Base-by-base conservation (phyloP, 2,329 filamentous ascomycete genomes). In the Sphaerulina populicola region DNA sequence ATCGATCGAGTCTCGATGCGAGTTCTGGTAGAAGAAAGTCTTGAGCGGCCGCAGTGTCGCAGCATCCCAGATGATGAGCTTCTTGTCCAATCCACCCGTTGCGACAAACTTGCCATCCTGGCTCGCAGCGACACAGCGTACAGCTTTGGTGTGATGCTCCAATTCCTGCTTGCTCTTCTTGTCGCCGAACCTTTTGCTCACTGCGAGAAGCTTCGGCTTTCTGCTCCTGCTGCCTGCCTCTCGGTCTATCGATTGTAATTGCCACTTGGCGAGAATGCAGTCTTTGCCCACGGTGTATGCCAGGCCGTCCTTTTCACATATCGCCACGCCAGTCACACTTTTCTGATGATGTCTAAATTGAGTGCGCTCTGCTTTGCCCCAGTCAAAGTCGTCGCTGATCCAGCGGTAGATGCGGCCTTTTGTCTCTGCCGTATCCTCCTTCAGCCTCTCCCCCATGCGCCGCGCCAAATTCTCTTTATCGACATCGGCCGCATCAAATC, bases 401-500 rank as follows among this genome's bases (percentile, higher is more conserved):
- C 81, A 80, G 46, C 88, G 80, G 72, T 95, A 97, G 44, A 95
- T 78, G 61, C 85, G 85, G 52, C 93, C 93, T 72, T 96, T 96
- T 50, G 81, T 81, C 71, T 96, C 93, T 47, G 93, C 82, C 39
- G 93, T 87, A 67, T 97, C 93, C 71, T 96, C 88, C 69, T 91
- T 83, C 62, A 98, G 74, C 61, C 90, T 77, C 68, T 94, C 87
- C 29, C 67, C 66, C 65, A 68, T 68, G 38, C 67, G 67, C 48
- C 60, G 51, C 38, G 91, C 89, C 62, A 98, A 90, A 61, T 96
- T 73, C 66, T 98, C 93, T 53, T 85, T 79, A 71, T 97, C 93
- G 52, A 98, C 86, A 47, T 97, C 88, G 61, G 85, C 89, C 6
- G 93, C 93, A 70, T 98, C 89, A 65, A 97, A 98, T 36, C 89